A percentile compares a stretch with the other conserved stretches of the same genome.
Evolutionary conservation across 148 eudicot genomes (phyloP).

Genomic region (Silene uniflora): DNA sequence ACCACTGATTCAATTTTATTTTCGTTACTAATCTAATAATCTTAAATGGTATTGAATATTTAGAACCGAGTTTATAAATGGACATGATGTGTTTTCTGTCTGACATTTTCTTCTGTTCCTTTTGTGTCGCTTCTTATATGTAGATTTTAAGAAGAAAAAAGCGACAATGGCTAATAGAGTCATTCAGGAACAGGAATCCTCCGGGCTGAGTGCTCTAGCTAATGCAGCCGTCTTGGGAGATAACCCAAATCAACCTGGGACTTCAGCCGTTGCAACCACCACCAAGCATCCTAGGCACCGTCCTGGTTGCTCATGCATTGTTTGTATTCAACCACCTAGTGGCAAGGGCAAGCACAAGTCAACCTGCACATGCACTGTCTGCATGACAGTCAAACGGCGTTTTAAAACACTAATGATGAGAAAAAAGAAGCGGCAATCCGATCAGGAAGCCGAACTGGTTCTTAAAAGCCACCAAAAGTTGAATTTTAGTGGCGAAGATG

Average conservation of each 20-base stretch:
- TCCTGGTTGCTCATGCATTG: constrained; percentile 75
- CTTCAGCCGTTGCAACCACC: constrained; percentile 56
- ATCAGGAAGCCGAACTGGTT: constrained; percentile 58
- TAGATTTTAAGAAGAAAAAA: constrained; percentile 58
- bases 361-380: constrained; percentile 62
- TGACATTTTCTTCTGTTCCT: constrained; percentile 8
- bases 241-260: constrained; percentile 31
- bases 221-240: constrained; percentile 42
- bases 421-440: constrained; percentile 62
- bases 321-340: constrained; percentile 79
- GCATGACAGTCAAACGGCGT: constrained; percentile 76
- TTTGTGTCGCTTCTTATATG: constrained; percentile 1
- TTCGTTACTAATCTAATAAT: too few relatives aligned
- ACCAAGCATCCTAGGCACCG: constrained; percentile 83
- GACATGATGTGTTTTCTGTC: too few relatives aligned
- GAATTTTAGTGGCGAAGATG: constrained; percentile 33
- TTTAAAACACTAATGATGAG: constrained; percentile 76
- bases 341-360: constrained; percentile 82
- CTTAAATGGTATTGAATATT: too few relatives aligned
- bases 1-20: too few relatives aligned
- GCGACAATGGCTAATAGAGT: constrained; percentile 26
- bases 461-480: constrained; percentile 35
- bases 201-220: constrained; percentile 46
- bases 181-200: constrained; percentile 44
- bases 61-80: too few relatives aligned